Conservation (phyloP, 805 yeast species). For the Scheffersomyces amazonensis region DNA sequence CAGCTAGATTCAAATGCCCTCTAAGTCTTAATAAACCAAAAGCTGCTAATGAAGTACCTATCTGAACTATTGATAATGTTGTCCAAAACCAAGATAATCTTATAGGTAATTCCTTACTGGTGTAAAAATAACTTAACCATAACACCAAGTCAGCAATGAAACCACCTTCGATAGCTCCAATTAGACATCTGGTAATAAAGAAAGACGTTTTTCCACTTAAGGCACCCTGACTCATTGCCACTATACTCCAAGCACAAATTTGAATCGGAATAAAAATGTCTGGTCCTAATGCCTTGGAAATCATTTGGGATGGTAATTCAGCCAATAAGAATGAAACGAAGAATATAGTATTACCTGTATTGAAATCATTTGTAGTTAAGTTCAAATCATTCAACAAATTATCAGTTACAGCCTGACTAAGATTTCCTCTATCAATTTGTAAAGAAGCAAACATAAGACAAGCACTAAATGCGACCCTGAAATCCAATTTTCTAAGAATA, state of each 20-base stretch:
- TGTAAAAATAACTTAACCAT: slow-evolving; percentile 67
- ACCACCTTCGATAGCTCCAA: slow-evolving; percentile 65
- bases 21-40: slow-evolving; percentile 51
- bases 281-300: slow-evolving; percentile 60
- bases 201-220: slow-evolving; percentile 35
- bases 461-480: slow-evolving; percentile 54
- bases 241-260: slow-evolving; percentile 52
- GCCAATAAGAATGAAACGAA: slow-evolving; percentile 50
- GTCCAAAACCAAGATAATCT: slow-evolving; percentile 47
- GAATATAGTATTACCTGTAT: slow-evolving; percentile 55
- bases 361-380: slow-evolving; percentile 54
- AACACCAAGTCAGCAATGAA: slow-evolving; percentile 62
- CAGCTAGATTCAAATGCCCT: slow-evolving; percentile 42
- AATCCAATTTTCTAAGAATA: slow-evolving; percentile 50
- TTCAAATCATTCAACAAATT: slow-evolving; percentile 48
- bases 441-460: slow-evolving; percentile 57
- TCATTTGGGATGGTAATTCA: slow-evolving; percentile 63
- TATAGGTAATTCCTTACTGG: slow-evolving; percentile 53
- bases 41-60: slow-evolving; percentile 31
- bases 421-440: slow-evolving; percentile 57
- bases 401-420: slow-evolving; percentile 57
- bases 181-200: slow-evolving; percentile 44
- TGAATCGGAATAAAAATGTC: slow-evolving; percentile 62
- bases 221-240: slow-evolving; percentile 46
- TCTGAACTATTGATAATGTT: slow-evolving; percentile 15